Conservation (phyloP, 371 early-diverging fungal genomes). For the Mortierella sp. region DNA sequence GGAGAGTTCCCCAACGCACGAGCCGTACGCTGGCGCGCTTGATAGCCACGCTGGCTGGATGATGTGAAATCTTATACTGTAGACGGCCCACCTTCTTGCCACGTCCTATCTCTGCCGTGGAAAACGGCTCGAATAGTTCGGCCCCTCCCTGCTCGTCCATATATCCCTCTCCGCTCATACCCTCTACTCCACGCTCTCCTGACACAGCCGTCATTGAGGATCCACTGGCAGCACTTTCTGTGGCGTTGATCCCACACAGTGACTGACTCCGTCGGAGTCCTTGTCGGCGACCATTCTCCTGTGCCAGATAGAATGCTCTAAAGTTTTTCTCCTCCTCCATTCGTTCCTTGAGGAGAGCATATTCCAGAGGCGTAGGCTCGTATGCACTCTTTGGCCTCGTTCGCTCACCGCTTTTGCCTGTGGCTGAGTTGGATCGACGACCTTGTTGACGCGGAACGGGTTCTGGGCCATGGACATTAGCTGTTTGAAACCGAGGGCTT, state of each 20-base stretch:
- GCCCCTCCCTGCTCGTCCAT: too few species aligned
- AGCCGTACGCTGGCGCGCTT: conserved; percentile 5
- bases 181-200: not conserved
- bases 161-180: too few species aligned
- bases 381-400: conserved; percentile 1
- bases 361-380: not conserved
- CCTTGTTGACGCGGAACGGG: too few species aligned
- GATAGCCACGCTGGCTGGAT: conserved; percentile 4
- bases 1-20: conserved; percentile 1
- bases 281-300: too few species aligned
- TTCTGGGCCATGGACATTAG: too few species aligned
- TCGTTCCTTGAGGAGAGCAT: not conserved
- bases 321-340: not conserved
- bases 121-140: too few species aligned
- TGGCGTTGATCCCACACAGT: not conserved
- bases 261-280: not conserved
- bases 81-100: not conserved
- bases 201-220: not conserved
- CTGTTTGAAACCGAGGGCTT: too few species aligned
- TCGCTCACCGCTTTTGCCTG: not conserved
- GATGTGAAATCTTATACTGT: not conserved
- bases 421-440: not conserved
- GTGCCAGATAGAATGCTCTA: not conserved
- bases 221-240: not conserved
- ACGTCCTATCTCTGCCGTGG: not conserved